Conservation (phyloP, 2,329 filamentous ascomycete genomes). For the Pseudocercospora cruenta region DNA sequence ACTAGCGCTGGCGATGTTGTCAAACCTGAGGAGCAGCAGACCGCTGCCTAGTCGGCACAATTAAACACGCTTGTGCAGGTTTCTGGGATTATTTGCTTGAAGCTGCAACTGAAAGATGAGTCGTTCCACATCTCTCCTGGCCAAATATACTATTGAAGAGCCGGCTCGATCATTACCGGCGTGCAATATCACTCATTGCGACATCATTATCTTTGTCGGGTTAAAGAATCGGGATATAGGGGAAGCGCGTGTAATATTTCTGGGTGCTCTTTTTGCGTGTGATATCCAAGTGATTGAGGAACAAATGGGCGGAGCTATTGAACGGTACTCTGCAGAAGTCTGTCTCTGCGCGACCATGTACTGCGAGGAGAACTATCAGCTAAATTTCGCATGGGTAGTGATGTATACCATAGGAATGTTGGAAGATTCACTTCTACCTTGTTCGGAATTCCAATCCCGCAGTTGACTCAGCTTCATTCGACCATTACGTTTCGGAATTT, state of each 20-base stretch:
- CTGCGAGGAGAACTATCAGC: not conserved
- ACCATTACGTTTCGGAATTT: no score
- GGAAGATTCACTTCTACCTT: not conserved
- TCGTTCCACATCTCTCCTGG: not conserved
- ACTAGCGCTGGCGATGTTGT: conserved; percentile 2
- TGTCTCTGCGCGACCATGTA: not conserved
- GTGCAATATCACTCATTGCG: not conserved
- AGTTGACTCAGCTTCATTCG: not conserved
- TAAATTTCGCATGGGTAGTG: not conserved
- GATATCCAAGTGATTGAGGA: not conserved
- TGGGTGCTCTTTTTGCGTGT: not conserved
- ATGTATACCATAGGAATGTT: not conserved
- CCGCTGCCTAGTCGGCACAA: not conserved
- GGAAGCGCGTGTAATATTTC: not conserved
- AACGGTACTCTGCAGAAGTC: not conserved
- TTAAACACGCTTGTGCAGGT: not conserved
- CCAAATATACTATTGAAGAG: not conserved
- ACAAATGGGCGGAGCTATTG: not conserved
- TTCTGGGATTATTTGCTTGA: not conserved
- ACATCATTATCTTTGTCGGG: not conserved
- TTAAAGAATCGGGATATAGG: not conserved
- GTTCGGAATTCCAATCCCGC: not conserved
- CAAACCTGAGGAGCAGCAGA: conserved; percentile 13
- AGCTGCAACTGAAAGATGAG: not conserved
- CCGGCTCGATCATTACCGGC: not conserved